Evolutionary conservation across 2,329 filamentous ascomycete species (phyloP).

Genomic region (Curvularia verruculosa): DNA sequence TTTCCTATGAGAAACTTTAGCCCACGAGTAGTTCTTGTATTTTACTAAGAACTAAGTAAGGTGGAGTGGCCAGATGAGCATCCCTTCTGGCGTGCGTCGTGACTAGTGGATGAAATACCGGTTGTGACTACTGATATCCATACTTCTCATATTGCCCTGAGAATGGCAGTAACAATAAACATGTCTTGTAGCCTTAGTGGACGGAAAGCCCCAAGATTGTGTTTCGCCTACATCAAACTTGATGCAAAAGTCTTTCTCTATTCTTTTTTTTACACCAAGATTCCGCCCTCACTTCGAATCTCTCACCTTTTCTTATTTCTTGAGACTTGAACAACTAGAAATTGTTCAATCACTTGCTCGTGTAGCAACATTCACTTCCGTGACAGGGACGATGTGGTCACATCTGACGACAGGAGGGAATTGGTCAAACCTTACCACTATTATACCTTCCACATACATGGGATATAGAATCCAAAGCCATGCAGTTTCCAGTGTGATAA

Average conservation of each 20-base stretch:
- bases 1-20: background rate
- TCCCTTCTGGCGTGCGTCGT: background rate
- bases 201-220: too few species aligned
- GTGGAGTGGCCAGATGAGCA: too few species aligned
- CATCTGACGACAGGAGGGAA: slow-evolving; percentile 2
- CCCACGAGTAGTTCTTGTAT: background rate
- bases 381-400: slow-evolving; percentile 25
- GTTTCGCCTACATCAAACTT: background rate
- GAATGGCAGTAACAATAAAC: background rate
- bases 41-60: background rate
- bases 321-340: slow-evolving; percentile 30
- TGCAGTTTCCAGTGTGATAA: too few species aligned
- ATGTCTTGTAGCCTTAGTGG: background rate
- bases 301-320: slow-evolving; percentile 23
- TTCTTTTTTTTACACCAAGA: slow-evolving; percentile 27
- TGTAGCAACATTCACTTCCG: slow-evolving; percentile 26
- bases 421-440: too few species aligned
- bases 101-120: too few species aligned
- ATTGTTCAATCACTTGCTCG: slow-evolving; percentile 31
- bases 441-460: too few species aligned
- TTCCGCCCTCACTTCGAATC: slow-evolving; percentile 6
- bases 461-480: too few species aligned
- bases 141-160: background rate
- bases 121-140: background rate
- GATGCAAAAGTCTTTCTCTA: slow-evolving; percentile 22